Base-by-base conservation (phyloP, 768 basidiomycete genomes). In the Strobilomyces dryophilus region DNA sequence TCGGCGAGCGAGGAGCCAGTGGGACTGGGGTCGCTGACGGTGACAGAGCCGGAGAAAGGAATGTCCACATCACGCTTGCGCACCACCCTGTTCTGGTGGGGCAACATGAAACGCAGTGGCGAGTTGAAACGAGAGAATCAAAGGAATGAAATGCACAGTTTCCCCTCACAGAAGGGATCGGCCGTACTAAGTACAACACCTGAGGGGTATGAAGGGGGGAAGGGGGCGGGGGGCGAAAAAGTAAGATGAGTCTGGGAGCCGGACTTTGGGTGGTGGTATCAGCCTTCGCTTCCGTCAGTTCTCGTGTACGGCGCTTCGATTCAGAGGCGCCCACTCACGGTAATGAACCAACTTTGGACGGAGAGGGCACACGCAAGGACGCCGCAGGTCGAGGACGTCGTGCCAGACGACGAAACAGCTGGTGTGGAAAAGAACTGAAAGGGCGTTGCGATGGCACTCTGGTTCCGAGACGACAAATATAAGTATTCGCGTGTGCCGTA, bases 121-220 rank as follows among this genome's bases (percentile, higher is more conserved):
- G 37, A 39, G 40, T 45, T 12, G 45, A 20, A 51, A 52, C 21
- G 52, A 51, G 48, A 14, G 24, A 2, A 41, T 48, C 3, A 56
- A 59, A 2, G 54, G 40, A 15, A 4, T 34, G 56, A 8, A 50
- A 14, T 37, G 44, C 36, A 20, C 42, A 31, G 35, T n/a, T 21
- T 54, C 59, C 61, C 62, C 54, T 63, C 59, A 44, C 62, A 56
- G 62, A 64, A 58, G 62, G 62, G 58, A 64, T 47, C 45, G 40
- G 31, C 35, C 24, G 41, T 45, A 27, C 27, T 4, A 43, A 48
- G 31, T 27, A 34, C 27, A n/a, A 53, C 34, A 31, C 21, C 27
- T 24, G 48, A 31, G 7, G 34, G 34, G 36, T 7, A 40, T 41
- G 47, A 34, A 24, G 15, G 3, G 36, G 47, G 36, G 31, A 27